phyloP scores from a whole-genome alignment of 225 moss, liverwort and hornwort species.

The Bryoerythrophyllum caledonicum region DNA sequence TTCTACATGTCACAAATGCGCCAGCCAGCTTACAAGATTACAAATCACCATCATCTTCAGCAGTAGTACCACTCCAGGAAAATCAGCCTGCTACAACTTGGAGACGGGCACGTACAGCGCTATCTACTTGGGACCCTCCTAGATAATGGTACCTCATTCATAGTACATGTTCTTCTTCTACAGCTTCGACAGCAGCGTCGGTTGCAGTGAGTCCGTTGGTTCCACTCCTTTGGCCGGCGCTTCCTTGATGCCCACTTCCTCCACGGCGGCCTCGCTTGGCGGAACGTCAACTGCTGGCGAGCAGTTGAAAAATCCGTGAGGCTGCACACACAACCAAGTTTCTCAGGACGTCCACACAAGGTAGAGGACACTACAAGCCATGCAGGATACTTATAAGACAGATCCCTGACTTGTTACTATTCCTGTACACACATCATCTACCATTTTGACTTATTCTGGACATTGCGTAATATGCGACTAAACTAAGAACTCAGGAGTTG shows the following conservation, averaged over 20 bases:
- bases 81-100: background rate
- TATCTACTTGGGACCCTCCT: background rate
- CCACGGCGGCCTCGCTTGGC: conserved; percentile 55
- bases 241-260: conserved; percentile 60
- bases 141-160: conserved; percentile 24
- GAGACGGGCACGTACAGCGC: background rate
- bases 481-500: too few species aligned
- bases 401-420: too few species aligned
- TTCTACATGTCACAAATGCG: conserved; percentile 23
- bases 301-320: conserved; percentile 92
- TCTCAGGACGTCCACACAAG: background rate
- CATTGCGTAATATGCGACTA: too few species aligned
- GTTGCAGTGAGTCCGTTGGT: conserved; percentile 40
- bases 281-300: conserved; percentile 93
- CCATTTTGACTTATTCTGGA: too few species aligned
- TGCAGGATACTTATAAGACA: too few species aligned
- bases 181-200: conserved; percentile 54
- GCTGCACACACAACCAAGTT: conserved; percentile 46
- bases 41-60: background rate
- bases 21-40: conserved; percentile 11
- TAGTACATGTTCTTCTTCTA: conserved; percentile 28
- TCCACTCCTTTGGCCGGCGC: conserved; percentile 47
- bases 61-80: background rate
- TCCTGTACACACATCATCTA: too few species aligned
- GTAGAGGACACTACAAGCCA: too few species aligned